These are phyloP conservation scores for Bocquillonia castaneifolia DNA, from an alignment of 441 rosid species.

Conservation along the genomic window DNA sequence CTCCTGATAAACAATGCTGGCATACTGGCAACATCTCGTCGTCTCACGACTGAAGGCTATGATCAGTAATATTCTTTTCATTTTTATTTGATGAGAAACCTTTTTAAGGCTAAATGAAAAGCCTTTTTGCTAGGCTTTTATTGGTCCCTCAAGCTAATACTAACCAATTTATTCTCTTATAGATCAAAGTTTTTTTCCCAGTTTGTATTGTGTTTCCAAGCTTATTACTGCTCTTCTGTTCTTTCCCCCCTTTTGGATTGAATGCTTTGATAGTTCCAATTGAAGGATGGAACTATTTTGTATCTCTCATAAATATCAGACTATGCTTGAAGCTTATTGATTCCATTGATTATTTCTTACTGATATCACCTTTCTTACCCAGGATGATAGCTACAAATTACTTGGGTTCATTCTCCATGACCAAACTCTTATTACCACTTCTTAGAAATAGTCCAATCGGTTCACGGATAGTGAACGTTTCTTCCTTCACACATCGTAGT, in stretches of 20 bases:
- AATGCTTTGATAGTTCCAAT: not conserved
- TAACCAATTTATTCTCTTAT: not conserved
- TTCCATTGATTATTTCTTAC: not conserved
- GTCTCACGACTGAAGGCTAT: conserved; percentile 67
- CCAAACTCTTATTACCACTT: conserved; percentile 74
- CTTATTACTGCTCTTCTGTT: not conserved
- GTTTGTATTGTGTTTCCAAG: not conserved
- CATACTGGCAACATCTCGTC: conserved; percentile 62
- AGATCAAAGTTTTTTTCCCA: not conserved
- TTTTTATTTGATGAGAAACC: not conserved
- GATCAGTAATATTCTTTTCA: conserved; percentile 52
- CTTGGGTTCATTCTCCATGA: conserved; percentile 62
- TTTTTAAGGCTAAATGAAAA: not conserved
- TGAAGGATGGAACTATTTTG: not conserved
- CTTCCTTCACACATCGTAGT: conserved; percentile 80
- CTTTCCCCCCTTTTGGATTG: not conserved
- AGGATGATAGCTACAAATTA: conserved; percentile 92
- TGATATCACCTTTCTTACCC: conserved; percentile 20
- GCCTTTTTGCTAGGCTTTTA: not conserved
- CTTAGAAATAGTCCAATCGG: conserved; percentile 64
- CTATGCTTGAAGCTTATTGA: not conserved
- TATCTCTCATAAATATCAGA: not conserved
- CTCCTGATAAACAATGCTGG: conserved; percentile 90
- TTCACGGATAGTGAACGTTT: conserved; percentile 83
- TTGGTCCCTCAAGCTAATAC: not conserved